Percentiles rank a stretch among this genome's conserved stretches.
These are phyloP conservation scores for Xylariaceae sp. DNA, from an alignment of 2,329 filamentous ascomycete species.

Conservation along the genomic window DNA sequence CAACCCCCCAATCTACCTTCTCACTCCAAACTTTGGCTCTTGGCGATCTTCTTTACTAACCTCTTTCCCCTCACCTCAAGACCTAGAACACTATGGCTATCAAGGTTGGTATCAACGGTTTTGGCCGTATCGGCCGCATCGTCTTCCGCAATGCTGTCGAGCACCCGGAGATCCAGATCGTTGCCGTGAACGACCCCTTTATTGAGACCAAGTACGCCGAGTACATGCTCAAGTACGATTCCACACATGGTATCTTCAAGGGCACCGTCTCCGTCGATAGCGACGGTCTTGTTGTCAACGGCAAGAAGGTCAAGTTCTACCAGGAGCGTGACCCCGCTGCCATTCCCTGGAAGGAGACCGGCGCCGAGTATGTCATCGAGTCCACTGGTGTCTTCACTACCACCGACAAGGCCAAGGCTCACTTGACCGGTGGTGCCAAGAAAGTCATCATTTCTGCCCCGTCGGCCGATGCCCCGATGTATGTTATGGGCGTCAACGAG, in stretches of 20 bases:
- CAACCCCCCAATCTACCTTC: neutral
- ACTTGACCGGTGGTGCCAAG: conserved; percentile 97
- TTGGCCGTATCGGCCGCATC: conserved; percentile 99
- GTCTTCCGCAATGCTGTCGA: conserved; percentile 97
- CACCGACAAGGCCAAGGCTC: conserved; percentile 90
- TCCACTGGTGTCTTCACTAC: conserved; percentile 99
- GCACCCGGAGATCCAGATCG: conserved; percentile 87
- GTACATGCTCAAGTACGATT: conserved; percentile 99
- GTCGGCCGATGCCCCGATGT: conserved; percentile 97
- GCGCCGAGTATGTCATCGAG: conserved; percentile 94
- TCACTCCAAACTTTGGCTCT: neutral
- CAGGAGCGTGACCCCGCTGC: conserved; percentile 84
- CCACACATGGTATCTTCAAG: conserved; percentile 96
- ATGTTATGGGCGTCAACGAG: conserved; percentile 99
- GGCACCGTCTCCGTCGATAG: conserved; percentile 77
- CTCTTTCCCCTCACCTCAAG: conserved; percentile 6
- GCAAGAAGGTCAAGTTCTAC: conserved; percentile 96
- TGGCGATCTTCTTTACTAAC: conserved; percentile 22
- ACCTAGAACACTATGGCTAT: conserved; percentile 52
- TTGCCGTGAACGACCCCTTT: conserved; percentile 99
- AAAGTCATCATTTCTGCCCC: conserved; percentile 94
- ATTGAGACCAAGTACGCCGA: conserved; percentile 97
- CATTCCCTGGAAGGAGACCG: conserved; percentile 90
- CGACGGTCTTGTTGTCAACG: conserved; percentile 83
- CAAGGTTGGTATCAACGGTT: conserved; percentile 98